Percentiles rank a stretch among this genome's conserved stretches.
These are phyloP conservation scores for Pythium phragmitis DNA, from an alignment of 352 stramenopile genomes.

Conservation along the genomic window DNA sequence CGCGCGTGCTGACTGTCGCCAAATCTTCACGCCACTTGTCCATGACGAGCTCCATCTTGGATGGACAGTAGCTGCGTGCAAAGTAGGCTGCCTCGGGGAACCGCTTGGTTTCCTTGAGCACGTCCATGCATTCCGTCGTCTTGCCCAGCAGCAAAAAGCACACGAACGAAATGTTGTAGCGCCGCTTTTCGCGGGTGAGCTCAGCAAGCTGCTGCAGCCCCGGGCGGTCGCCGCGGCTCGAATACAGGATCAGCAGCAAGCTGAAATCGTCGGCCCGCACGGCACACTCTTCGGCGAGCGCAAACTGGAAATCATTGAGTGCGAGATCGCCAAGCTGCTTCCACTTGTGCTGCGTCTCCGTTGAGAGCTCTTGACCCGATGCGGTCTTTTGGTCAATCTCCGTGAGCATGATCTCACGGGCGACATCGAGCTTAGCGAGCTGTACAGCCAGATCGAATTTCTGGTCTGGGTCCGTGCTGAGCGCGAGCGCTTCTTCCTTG, in stretches of 20 bases:
- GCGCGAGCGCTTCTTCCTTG: conserved; percentile 95
- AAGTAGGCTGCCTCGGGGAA: conserved; percentile 99
- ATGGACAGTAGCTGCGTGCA: conserved; percentile 97
- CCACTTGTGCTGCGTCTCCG: conserved; percentile 97
- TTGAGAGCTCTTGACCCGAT: conserved; percentile 87
- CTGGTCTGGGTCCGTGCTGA: conserved; percentile 95
- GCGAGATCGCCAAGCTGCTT: conserved; percentile 95
- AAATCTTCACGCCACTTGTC: conserved; percentile 96
- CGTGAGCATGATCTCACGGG: conserved; percentile 92
- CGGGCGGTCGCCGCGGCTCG: conserved; percentile 91
- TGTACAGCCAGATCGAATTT: conserved; percentile 98
- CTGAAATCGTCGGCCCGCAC: conserved; percentile 95
- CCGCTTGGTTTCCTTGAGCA: conserved; percentile 94
- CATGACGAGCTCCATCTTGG: conserved; percentile 94
- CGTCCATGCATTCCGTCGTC: conserved; percentile 94
- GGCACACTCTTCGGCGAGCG: conserved; percentile 94
- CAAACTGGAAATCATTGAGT: conserved; percentile 92
- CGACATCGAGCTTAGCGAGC: conserved; percentile 95
- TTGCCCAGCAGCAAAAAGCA: conserved; percentile 94
- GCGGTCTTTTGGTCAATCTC: conserved; percentile 62
- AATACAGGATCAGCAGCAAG: conserved; percentile 96
- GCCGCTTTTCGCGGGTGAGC: conserved; percentile 80
- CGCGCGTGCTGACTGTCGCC: conserved; percentile 76
- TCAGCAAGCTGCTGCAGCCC: conserved; percentile 91
- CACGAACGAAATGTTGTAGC: conserved; percentile 97